Conservation (phyloP, 345 rosid genomes). For the Kernera saxatilis region DNA sequence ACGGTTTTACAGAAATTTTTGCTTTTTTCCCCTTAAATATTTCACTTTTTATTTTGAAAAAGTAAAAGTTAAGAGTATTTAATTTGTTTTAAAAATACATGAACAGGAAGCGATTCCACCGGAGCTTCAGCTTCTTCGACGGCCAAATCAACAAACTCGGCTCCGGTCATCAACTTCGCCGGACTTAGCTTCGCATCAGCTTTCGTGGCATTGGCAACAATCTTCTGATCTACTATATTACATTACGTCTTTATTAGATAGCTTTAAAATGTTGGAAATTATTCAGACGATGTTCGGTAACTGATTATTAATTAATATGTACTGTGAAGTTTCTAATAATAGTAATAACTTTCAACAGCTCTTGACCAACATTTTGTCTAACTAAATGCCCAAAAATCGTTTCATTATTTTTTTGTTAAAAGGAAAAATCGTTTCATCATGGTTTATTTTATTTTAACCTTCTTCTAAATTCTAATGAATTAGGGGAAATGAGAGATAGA, state of each 20-base stretch:
- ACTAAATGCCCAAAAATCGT: neutral
- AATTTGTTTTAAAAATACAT: neutral
- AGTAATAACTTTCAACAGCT: slow-evolving; percentile 12
- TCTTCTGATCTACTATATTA: slow-evolving; percentile 15
- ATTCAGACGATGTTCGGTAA: slow-evolving; percentile 6
- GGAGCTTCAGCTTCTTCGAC: slow-evolving; percentile 19
- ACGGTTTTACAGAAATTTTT: neutral
- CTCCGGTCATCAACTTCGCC: slow-evolving; percentile 15
- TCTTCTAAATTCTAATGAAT: neutral
- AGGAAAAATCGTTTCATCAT: neutral
- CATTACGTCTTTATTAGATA: neutral
- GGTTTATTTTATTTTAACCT: neutral
- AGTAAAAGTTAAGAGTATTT: neutral
- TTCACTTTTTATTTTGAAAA: neutral
- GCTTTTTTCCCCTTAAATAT: neutral
- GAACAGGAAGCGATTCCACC: slow-evolving; percentile 15
- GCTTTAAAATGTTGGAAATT: slow-evolving; percentile 5
- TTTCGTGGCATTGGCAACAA: slow-evolving; percentile 12
- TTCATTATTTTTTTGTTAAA: too few species aligned
- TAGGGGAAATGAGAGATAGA: neutral
- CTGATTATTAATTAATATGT: neutral
- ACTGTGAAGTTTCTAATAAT: slow-evolving; percentile 6
- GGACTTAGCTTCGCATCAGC: slow-evolving; percentile 22
- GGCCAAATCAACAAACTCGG: slow-evolving; percentile 16
- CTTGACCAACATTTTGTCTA: neutral